Evolutionary conservation across 2,329 filamentous ascomycete species (phyloP).

Genomic region (Neofusicoccum sp.): DNA sequence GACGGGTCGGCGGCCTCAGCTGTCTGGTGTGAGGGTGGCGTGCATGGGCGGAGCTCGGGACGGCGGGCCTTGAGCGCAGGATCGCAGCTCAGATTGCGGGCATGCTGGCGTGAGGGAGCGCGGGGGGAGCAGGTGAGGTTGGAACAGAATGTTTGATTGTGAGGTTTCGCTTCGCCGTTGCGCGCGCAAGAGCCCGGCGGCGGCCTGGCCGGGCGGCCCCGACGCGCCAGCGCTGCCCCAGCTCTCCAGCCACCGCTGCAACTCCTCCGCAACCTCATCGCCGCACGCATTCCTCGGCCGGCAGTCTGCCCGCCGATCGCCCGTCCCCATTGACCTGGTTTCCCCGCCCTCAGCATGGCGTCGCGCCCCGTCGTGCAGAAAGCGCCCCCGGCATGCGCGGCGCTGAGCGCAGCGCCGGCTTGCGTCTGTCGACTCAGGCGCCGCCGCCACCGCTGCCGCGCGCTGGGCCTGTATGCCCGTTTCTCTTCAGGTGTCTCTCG

Average conservation of each 20-base stretch:
- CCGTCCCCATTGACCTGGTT: conserved; percentile 4
- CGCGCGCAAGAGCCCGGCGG: background rate
- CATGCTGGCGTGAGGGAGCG: conserved; percentile 12
- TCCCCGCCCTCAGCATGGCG: background rate
- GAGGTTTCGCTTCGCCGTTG: conserved; percentile 14
- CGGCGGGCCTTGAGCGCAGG: background rate
- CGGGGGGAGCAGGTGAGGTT: conserved; percentile 7
- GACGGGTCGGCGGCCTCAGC: conserved; percentile 1
- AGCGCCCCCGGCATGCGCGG: conserved; percentile 5
- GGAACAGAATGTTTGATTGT: conserved; percentile 19
- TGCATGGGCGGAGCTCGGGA: conserved; percentile 1
- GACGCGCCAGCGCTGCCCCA: background rate
- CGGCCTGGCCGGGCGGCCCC: conserved; percentile 2
- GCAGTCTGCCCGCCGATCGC: background rate
- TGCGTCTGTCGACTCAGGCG: background rate
- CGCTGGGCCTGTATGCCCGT: background rate
- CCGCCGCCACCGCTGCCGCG: background rate
- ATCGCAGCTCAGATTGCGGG: background rate
- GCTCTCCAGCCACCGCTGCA: background rate
- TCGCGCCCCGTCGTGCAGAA: conserved; percentile 9
- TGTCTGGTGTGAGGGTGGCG: conserved; percentile 17
- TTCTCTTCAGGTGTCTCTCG: background rate
- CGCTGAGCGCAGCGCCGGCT: background rate
- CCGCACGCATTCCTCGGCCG: conserved; percentile 6
- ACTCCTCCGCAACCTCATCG: background rate